These are phyloP conservation scores for Camellia lanceoleosa DNA, from an alignment of 148 eudicot genomes.

Conservation along the genomic window DNA sequence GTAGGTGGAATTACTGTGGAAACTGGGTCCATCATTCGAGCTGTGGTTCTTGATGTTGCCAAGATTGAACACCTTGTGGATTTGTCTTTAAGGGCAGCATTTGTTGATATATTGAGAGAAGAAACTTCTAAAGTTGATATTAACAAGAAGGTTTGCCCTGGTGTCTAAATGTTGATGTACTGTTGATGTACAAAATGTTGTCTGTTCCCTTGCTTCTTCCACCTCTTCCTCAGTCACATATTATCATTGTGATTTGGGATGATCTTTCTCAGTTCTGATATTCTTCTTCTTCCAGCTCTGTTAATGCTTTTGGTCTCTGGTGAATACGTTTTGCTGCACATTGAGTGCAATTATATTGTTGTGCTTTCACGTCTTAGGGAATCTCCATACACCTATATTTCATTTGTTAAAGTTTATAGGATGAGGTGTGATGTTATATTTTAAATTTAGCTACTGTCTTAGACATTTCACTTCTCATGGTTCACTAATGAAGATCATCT, in stretches of 20 bases:
- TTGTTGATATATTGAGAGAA: constrained; percentile 38
- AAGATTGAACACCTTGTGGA: constrained; percentile 78
- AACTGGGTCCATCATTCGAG: constrained; percentile 55
- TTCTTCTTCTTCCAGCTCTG: background rate
- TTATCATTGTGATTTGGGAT: no score
- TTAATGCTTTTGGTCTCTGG: background rate
- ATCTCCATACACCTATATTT: background rate
- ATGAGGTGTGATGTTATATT: background rate
- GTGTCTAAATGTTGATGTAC: background rate
- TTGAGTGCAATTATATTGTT: background rate
- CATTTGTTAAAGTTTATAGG: background rate
- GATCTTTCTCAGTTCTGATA: no score
- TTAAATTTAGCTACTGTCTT: background rate
- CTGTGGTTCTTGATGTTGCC: constrained; percentile 76
- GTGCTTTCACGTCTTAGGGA: background rate
- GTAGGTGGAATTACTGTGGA: constrained; percentile 57
- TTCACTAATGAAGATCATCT: background rate
- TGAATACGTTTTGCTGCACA: background rate
- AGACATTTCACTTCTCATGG: background rate
- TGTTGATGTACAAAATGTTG: background rate
- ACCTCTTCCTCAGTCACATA: background rate
- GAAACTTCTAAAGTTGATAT: constrained; percentile 26
- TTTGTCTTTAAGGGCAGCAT: constrained; percentile 69
- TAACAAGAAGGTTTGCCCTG: constrained; percentile 52
- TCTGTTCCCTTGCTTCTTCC: constrained; percentile 9